A percentile compares a stretch with the other conserved stretches of the same genome.
These are phyloP conservation scores for Spathaspora sp. DNA, from an alignment of 805 yeast species.

Conservation along the genomic window DNA sequence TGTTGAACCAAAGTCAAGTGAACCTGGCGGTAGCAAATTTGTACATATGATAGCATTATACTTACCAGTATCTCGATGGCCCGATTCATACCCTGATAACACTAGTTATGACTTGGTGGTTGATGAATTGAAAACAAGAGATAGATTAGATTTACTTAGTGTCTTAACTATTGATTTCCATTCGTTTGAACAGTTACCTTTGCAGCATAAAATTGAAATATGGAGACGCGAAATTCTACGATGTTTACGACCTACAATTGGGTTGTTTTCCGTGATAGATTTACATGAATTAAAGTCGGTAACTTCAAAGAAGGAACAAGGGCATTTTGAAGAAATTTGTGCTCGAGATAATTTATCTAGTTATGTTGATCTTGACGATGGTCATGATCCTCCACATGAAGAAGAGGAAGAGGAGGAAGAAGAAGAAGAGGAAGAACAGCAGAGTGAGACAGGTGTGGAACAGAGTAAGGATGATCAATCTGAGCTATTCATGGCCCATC, in stretches of 20 bases:
- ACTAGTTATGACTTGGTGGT: conserved; percentile 6
- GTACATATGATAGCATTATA: conserved; percentile 8
- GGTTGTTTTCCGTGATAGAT: conserved; percentile 9
- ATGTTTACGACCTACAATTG: conserved; percentile 7
- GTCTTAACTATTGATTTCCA: conserved; percentile 5
- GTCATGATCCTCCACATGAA: not conserved
- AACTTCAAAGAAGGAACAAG: conserved; percentile 7
- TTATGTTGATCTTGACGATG: conserved; percentile 7
- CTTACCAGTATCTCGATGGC: conserved; percentile 11
- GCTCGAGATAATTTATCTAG: conserved; percentile 9
- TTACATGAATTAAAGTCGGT: conserved; percentile 8
- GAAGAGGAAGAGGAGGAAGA: conserved; percentile 4
- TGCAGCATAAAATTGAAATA: conserved; percentile 3
- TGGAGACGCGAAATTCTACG: conserved; percentile 8
- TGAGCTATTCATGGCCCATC: not conserved
- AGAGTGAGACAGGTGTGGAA: not conserved
- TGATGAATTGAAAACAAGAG: not conserved
- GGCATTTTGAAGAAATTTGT: conserved; percentile 11
- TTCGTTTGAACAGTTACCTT: conserved; percentile 7
- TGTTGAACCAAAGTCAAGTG: not conserved
- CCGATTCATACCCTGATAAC: conserved; percentile 8
- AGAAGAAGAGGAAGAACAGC: conserved; percentile 4
- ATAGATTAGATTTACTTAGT: conserved; percentile 3
- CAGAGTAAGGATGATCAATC: conserved; percentile 1
- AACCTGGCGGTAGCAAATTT: conserved; percentile 3